Evolutionary conservation across 345 rosid genomes (phyloP), one percentile per base, ranked within the genome.

Genomic region (Jatropha curcas): DNA sequence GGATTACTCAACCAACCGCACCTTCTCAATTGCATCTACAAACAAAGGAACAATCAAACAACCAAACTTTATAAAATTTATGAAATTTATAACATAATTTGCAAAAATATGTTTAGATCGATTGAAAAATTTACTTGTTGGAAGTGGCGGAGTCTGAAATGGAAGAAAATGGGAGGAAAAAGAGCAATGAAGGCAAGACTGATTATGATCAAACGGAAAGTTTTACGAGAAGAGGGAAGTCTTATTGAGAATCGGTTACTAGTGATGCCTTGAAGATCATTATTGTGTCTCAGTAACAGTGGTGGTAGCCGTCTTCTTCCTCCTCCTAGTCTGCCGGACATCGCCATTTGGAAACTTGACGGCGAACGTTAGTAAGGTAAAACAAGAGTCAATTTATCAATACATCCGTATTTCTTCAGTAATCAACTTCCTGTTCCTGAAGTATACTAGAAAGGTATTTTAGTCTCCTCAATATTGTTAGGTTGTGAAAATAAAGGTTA

Each of bases 1-100:
- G 97, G 93, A 82, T 81, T 82, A 53, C 78, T 83, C 70, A 94
- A 75, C 98, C 98, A 94, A 71, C 90, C 85, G 67, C 98, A 92
- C 73, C 76, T 86, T 43, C 77, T 85, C 34, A 74, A 53, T 76
- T 74, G 88, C 77, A 71, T 74, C 95, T 90, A 82, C 65, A 67
- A n/a, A 56, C n/a, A n/a, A n/a, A n/a, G n/a, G n/a, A n/a, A n/a
- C n/a, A n/a, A n/a, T n/a, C 17, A 72, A 39, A 53, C 16, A 13
- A 7, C 58, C 14, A 41, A 71, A 41, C 30, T 35, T 1, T 60
- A 9, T 11, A 63, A n/a, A 16, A 13, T 8, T 24, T 12, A 8
- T 16, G 1, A 67, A 11, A 43, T 39, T 17, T 16, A n/a, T 48
- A 17, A 14, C 39, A 20, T 24, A 14, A 31, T 16, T 24, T 6